Evolutionary conservation across 257 asterid genomes (phyloP), one percentile per base, ranked within the genome.

Genomic region (Rauvolfia tetraphylla): DNA sequence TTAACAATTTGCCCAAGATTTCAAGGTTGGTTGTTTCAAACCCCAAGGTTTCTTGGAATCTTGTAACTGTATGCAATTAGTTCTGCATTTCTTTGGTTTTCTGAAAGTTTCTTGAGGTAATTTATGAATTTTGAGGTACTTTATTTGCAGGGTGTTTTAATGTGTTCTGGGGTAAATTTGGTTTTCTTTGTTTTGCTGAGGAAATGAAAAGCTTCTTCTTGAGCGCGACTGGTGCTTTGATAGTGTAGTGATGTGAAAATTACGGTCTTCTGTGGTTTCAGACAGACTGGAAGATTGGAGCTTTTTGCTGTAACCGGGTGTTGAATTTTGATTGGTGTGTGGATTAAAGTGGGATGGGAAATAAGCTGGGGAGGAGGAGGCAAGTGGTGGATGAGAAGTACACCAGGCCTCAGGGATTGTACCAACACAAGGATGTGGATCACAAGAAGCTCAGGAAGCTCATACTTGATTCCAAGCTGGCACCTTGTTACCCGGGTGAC

Each of bases 401-500:
- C 92, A 93, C 99, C 33, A 93, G 86, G 92, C 99, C 99, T 86
- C 98, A 95, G 71, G 98, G 98, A 84, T 83, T 93, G 92, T 95
- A 93, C 90, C 97, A 90, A 48, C 98, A 89, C 83, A 95, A 83
- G 81, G 96, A 95, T 84, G 98, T 95, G 87, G 99, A 95, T 89
- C 87, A 91, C 31, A 95, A 95, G 97, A 95, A 95, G 93, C 97
- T 95, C 7, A 85, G 93, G 87, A 93, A 91, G 86, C 94, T 95
- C 79, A 95, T 95, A 80, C 89, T 93, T 29, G 97, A 90, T 78
- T 92, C 99, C 18, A 93, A 95, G 84, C 88, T 95, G 38, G 99
- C 99, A 13, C 99, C 99, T 80, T 95, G 99, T 84, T 95, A 89
- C 71, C 98, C 98, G 58, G 99, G 98, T 29, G 97, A 91, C 53